phyloP scores from a whole-genome alignment of 495 filamentous ascomycete genomes.

The Glarea lozoyensis region DNA sequence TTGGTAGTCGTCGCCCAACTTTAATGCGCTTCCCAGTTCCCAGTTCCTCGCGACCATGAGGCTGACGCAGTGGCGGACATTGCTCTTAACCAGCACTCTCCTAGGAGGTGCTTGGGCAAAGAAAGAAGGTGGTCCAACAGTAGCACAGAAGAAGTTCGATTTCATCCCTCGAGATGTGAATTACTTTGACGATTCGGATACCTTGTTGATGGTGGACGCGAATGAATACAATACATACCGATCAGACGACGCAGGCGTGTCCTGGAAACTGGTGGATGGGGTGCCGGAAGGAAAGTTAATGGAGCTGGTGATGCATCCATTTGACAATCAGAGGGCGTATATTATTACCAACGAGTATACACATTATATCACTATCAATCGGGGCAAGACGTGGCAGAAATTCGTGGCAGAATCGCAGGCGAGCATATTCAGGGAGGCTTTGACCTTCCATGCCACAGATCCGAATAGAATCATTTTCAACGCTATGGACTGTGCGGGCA shows the following conservation, averaged over 20 bases:
- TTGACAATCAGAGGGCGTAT: conserved; percentile 69
- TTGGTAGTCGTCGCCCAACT: conserved; percentile 13
- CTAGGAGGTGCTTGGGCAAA: conserved; percentile 26
- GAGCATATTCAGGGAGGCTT: conserved; percentile 32
- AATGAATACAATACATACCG: conserved; percentile 49
- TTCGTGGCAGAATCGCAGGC: conserved; percentile 50
- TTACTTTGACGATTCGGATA: conserved; percentile 84
- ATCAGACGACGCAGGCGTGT: conserved; percentile 68
- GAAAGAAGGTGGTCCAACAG: conserved; percentile 34
- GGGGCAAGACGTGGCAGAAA: conserved; percentile 66
- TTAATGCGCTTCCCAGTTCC: conserved; percentile 18
- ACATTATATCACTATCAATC: conserved; percentile 76
- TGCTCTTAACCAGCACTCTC: conserved; percentile 16
- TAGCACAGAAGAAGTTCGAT: conserved; percentile 47
- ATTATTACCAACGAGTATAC: conserved; percentile 51
- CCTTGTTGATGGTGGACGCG: conserved; percentile 55
- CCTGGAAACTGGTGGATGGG: conserved; percentile 57
- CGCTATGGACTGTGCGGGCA: conserved; percentile 54
- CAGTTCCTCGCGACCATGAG: conserved; percentile 18
- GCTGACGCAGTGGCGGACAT: conserved; percentile 19
- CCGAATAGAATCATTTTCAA: conserved; percentile 76
- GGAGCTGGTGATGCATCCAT: conserved; percentile 62
- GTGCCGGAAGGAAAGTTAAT: conserved; percentile 52
- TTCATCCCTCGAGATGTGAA: conserved; percentile 52
- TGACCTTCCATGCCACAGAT: conserved; percentile 76